Conservation (phyloP, 805 yeast species). For the Candida cerambycidarum region DNA sequence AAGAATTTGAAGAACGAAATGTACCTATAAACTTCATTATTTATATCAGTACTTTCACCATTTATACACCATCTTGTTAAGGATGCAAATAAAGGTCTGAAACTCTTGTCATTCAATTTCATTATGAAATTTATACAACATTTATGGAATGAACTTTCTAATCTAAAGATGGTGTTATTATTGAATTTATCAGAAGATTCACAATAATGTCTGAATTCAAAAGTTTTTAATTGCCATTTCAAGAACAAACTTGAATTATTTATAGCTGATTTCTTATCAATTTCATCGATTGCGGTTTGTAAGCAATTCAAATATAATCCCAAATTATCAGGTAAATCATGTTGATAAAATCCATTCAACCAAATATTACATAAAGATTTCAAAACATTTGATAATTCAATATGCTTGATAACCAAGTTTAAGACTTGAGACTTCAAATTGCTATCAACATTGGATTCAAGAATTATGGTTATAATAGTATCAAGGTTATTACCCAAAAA, state of each 20-base stretch:
- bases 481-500: conserved; percentile 64
- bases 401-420: conserved; percentile 58
- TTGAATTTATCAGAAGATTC: conserved; percentile 46
- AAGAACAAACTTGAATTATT: conserved; percentile 66
- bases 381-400: conserved; percentile 65
- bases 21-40: conserved; percentile 54
- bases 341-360: conserved; percentile 37
- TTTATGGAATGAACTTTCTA: conserved; percentile 73
- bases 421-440: conserved; percentile 63
- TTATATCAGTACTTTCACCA: conserved; percentile 64
- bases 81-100: conserved; percentile 87
- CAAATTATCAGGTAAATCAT: conserved; percentile 41
- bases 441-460: conserved; percentile 59
- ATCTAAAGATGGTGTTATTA: conserved; percentile 71
- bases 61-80: conserved; percentile 90
- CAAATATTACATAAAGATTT: conserved; percentile 64
- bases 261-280: conserved; percentile 77
- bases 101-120: conserved; percentile 90
- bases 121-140: conserved; percentile 76
- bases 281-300: conserved; percentile 61
- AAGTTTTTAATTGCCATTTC: conserved; percentile 64
- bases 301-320: conserved; percentile 70
- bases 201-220: conserved; percentile 61
- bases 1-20: conserved; percentile 82
- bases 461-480: conserved; percentile 58